These are phyloP conservation scores for Heritiera fomes DNA, from an alignment of 345 rosid genomes.

Conservation along the genomic window DNA sequence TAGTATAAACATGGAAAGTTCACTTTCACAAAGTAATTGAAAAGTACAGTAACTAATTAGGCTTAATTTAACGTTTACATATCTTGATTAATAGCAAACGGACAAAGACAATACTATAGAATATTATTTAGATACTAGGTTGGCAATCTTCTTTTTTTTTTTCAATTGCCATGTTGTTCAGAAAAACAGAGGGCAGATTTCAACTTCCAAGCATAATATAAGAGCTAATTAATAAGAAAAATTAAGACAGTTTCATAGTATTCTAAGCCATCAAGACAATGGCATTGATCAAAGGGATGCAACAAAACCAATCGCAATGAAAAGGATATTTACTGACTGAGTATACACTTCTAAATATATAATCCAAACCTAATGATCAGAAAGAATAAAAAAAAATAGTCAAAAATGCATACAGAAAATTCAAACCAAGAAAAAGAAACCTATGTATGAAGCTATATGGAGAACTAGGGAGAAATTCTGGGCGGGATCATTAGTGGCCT, in stretches of 20 bases:
- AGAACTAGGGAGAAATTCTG: background rate
- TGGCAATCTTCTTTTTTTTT: no score
- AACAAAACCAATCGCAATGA: background rate
- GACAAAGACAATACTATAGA: background rate
- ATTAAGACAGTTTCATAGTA: background rate
- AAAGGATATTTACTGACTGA: background rate
- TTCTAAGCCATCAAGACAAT: background rate
- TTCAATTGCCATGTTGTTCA: no score
- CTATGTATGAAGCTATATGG: background rate
- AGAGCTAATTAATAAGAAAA: background rate
- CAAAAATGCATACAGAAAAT: background rate
- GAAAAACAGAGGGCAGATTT: no score
- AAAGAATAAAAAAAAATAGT: background rate
- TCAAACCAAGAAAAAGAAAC: background rate
- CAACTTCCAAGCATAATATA: background rate
- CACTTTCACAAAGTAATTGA: background rate
- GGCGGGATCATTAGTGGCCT: constrained; percentile 46
- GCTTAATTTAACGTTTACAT: background rate
- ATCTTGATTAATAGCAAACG: background rate
- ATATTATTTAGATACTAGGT: no score
- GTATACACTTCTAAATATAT: background rate
- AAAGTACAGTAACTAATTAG: background rate
- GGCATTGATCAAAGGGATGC: constrained; percentile 6
- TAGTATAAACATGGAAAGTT: background rate
- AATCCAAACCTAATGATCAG: background rate